Evolutionary conservation across 1,284 basidiomycete genomes (phyloP).

Genomic region (Farysia itapuensis): DNA sequence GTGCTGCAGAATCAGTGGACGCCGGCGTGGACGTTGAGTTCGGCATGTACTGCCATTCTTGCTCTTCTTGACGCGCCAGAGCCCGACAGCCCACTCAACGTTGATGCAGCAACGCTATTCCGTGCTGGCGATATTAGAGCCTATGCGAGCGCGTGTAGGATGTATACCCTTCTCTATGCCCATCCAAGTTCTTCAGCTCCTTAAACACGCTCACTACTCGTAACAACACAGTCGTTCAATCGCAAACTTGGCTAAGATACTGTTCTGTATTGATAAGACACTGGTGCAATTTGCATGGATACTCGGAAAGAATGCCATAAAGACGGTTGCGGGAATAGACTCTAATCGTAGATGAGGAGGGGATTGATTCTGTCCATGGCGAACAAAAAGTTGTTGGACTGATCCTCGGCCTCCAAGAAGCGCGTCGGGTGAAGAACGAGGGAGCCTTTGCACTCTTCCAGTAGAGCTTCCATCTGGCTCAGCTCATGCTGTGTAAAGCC

Average conservation of each 20-base stretch:
- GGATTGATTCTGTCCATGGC: conserved; percentile 55
- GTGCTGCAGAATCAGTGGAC: conserved; percentile 56
- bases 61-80: conserved; percentile 57
- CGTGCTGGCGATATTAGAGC: conserved; percentile 36
- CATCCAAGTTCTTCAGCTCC: too few relatives aligned
- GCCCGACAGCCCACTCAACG: conserved; percentile 58
- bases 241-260: too few relatives aligned
- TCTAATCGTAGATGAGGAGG: conserved; percentile 37
- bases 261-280: too few relatives aligned
- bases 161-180: conserved; percentile 42
- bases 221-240: too few relatives aligned
- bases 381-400: conserved; percentile 50
- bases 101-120: conserved; percentile 56
- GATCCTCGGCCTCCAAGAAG: conserved; percentile 55
- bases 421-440: conserved; percentile 51
- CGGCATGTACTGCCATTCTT: conserved; percentile 53
- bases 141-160: conserved; percentile 34
- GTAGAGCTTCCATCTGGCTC: conserved; percentile 50
- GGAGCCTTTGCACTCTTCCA: conserved; percentile 45
- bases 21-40: conserved; percentile 58
- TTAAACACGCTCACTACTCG: too few relatives aligned
- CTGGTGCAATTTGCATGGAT: too few relatives aligned
- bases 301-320: too few relatives aligned
- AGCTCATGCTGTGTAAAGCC: conserved; percentile 44
- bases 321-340: too few relatives aligned